Base-by-base conservation (phyloP, 805 yeast species). In the Starmera pachycereana region DNA sequence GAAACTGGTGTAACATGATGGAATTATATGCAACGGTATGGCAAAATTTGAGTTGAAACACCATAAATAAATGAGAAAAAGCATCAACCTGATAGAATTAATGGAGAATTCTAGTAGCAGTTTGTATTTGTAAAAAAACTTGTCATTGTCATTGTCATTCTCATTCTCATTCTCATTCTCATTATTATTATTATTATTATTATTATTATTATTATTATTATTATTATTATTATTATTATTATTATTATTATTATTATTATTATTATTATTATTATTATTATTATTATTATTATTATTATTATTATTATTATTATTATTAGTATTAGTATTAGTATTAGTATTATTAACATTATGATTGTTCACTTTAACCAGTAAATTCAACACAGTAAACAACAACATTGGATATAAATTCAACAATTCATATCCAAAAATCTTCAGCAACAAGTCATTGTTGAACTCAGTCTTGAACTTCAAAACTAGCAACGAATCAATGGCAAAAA, bases 331-430 rank as follows among this genome's bases (percentile, higher is more conserved):
- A n/a, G n/a, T n/a, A n/a, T 22, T 22, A 42, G 0, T 3, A 39
- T 35, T 6, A 40, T 36, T n/a, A 29, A 19, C 37, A 9, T 6
- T n/a, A 29, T 25, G 37, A 9, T 6, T 13, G 18, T n/a, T 11
- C 3, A 32, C 7, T 5, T 33, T 9, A n/a, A 14, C 8, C 14
- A 14, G 9, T 14, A 39, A 44, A 27, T 46, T 40, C 29, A 50
- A 25, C 34, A 46, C 12, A 1, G 51, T 46, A 19, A 37, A 14
- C 6, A 46, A 14, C 2, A 46, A 44, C 30, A 44, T 14, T 7
- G 53, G 53, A 12, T 45, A 37, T 12, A 50, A 30, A 33, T 50
- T 47, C 6, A 48, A 22, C 16, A 46, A 36, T 31, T 50, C 54
- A 39, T 36, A 48, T 8, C 50, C 54, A 38, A 50, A 50, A 2